Conservation (phyloP, 352 stramenopile species). For the Hyaloperonospora arabidopsidis region DNA sequence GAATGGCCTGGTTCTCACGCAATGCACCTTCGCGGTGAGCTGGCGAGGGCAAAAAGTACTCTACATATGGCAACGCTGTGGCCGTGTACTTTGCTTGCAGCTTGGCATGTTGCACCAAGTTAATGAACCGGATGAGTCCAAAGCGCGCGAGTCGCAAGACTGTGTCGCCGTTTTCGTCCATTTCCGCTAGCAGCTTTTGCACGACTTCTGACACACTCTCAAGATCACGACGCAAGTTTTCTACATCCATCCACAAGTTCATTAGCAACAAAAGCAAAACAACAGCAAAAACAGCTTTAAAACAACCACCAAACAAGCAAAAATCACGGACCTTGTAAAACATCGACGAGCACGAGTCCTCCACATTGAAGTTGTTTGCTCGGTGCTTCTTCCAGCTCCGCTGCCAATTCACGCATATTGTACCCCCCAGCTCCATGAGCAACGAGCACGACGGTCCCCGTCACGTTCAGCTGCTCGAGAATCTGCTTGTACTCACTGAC, state of each 20-base stretch:
- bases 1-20: slow-evolving; percentile 49
- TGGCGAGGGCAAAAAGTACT: slow-evolving; percentile 59
- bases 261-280: slow-evolving; percentile 3
- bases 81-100: slow-evolving; percentile 45
- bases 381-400: slow-evolving; percentile 27
- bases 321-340: slow-evolving; percentile 36
- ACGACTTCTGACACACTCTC: slow-evolving; percentile 58
- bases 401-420: slow-evolving; percentile 65
- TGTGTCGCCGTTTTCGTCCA: slow-evolving; percentile 57
- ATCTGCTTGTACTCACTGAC: slow-evolving; percentile 54
- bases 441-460: slow-evolving; percentile 57
- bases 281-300: neutral
- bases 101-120: slow-evolving; percentile 55
- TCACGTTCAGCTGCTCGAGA: slow-evolving; percentile 47
- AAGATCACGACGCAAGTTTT: slow-evolving; percentile 51
- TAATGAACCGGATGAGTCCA: slow-evolving; percentile 63
- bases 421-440: slow-evolving; percentile 68
- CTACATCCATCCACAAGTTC: slow-evolving; percentile 18
- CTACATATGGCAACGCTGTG: slow-evolving; percentile 43
- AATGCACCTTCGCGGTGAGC: slow-evolving; percentile 50
- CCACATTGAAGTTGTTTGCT: slow-evolving; percentile 29
- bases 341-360: slow-evolving; percentile 66
- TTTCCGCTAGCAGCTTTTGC: slow-evolving; percentile 39
- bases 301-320: neutral
- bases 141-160: slow-evolving; percentile 46